These are phyloP conservation scores for Brassica cretica DNA, from an alignment of 345 rosid genomes.

Conservation along the genomic window DNA sequence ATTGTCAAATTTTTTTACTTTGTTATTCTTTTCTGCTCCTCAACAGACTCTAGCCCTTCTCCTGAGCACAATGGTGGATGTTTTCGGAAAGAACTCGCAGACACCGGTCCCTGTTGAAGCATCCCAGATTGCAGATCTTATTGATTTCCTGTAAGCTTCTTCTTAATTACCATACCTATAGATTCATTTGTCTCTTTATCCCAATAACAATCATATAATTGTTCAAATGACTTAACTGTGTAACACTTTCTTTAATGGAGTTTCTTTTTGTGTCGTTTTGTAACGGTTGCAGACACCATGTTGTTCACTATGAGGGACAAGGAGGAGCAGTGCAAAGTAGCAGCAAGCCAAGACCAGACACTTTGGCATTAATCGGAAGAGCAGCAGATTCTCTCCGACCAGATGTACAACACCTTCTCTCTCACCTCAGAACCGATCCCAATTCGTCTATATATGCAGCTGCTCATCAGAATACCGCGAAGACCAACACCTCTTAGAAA, in stretches of 20 bases:
- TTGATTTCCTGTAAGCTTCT: constrained; percentile 78
- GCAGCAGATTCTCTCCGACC: constrained; percentile 74
- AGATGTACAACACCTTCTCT: constrained; percentile 81
- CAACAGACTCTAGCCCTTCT: constrained; percentile 68
- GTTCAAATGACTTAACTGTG: not conserved
- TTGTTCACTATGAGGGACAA: constrained; percentile 90
- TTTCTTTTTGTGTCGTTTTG: not conserved
- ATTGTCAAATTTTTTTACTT: constrained; percentile 1
- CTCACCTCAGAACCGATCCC: constrained; percentile 75
- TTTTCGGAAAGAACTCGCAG: constrained; percentile 74
- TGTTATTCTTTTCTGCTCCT: constrained; percentile 23
- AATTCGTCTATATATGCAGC: constrained; percentile 83
- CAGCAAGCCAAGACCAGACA: constrained; percentile 85
- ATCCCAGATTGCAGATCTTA: constrained; percentile 78
- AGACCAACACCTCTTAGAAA: constrained; percentile 32
- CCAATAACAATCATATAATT: not conserved
- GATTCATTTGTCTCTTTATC: not conserved
- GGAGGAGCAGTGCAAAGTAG: constrained; percentile 88
- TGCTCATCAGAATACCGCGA: constrained; percentile 69
- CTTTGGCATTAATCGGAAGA: constrained; percentile 64
- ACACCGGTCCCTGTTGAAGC: constrained; percentile 63
- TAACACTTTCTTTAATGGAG: not conserved
- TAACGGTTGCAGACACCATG: constrained; percentile 65
- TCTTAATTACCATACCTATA: not conserved
- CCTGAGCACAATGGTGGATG: constrained; percentile 66